Evolutionary conservation across 805 yeast species (phyloP), one percentile per base, ranked within the genome.

Genomic region (Ogataea thermomethanolica): DNA sequence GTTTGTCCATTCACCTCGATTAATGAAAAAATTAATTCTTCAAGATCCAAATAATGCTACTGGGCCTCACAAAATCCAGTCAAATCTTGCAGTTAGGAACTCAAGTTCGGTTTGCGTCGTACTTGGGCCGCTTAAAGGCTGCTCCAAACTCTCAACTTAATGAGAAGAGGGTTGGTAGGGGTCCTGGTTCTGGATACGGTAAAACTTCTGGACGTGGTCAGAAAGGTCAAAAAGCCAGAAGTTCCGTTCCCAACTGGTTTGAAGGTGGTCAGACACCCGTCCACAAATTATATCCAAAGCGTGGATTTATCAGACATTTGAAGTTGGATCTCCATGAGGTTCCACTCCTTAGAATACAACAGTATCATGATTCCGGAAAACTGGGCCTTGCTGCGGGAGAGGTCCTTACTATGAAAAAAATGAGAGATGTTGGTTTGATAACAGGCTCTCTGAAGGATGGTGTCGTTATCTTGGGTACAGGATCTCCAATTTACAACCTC

Each of bases 241-340:
- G 91, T 27, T 77, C 81, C 29, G 91, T 91, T 23, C 91, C 89
- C 41, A 78, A 84, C 44, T 87, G 95, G 91, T 88, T 91, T 61
- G 99, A 93, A 71, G 99, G 99, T 78, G 98, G 99, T 61, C 99
- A 93, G 62, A 93, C 98, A 2, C 98, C 97, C 20, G 79, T 83
- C 58, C 79, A 79, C 63, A 76, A 84, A 64, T 68, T 84, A 51
- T 80, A 87, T 65, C 95, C 97, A 51, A 91, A 91, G 60, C 70
- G 82, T 45, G 98, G 98, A 7, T 89, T 89, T 69, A 79, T 76
- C 54, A 78, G 87, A 60, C 76, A 74, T 20, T 78, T 75, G 53
- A 74, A 74, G 35, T 65, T 65, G 44, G 73, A 72, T 10, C 66
- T 77, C 51, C 66, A 69, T 35, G 79, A 76, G 52, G 56, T 93